A percentile compares a stretch with the other conserved stretches of the same genome.
Conservation (phyloP, 805 yeast species). For the Schwanniomyces occidentalis region DNA sequence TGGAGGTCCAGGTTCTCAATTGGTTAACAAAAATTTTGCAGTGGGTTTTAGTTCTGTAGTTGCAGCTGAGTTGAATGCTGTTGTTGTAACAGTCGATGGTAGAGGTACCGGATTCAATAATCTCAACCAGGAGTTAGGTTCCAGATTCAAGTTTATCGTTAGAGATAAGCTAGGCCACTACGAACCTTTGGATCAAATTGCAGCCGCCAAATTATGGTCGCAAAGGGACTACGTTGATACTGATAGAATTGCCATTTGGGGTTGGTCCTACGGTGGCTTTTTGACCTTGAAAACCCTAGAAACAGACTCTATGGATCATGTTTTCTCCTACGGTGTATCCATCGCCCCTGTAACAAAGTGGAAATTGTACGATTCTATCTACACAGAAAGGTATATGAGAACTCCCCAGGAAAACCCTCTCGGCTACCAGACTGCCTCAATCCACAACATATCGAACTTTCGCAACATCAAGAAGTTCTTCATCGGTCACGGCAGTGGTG, state of each 20-base stretch:
- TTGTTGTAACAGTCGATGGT: slow-evolving; percentile 95
- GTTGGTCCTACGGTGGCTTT: slow-evolving; percentile 89
- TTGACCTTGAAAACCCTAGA: slow-evolving; percentile 73
- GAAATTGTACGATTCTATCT: slow-evolving; percentile 72
- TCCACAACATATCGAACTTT: slow-evolving; percentile 46
- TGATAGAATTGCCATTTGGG: slow-evolving; percentile 70
- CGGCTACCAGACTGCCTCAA: slow-evolving; percentile 50
- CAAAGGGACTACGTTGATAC: slow-evolving; percentile 59
- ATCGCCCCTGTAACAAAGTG: slow-evolving; percentile 87
- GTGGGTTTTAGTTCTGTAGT: slow-evolving; percentile 71
- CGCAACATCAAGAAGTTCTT: slow-evolving; percentile 55
- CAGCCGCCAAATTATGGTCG: slow-evolving; percentile 77
- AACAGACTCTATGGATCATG: slow-evolving; percentile 53
- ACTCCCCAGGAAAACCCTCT: slow-evolving; percentile 48
- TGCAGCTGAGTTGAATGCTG: slow-evolving; percentile 74
- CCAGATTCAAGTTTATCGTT: slow-evolving; percentile 69
- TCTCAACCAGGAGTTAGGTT: slow-evolving; percentile 40
- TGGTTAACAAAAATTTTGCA: slow-evolving; percentile 62
- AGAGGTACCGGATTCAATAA: slow-evolving; percentile 95
- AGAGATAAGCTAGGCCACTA: slow-evolving; percentile 78
- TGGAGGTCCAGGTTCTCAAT: slow-evolving; percentile 95
- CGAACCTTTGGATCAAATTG: slow-evolving; percentile 85
- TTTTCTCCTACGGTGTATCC: slow-evolving; percentile 74
- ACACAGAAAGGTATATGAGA: slow-evolving; percentile 77
- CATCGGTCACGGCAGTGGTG: slow-evolving; percentile 81